Percentiles rank a stretch among this genome's conserved stretches.
Conservation (phyloP, 2,329 filamentous ascomycete genomes). For the Scytalidium lignicola region DNA sequence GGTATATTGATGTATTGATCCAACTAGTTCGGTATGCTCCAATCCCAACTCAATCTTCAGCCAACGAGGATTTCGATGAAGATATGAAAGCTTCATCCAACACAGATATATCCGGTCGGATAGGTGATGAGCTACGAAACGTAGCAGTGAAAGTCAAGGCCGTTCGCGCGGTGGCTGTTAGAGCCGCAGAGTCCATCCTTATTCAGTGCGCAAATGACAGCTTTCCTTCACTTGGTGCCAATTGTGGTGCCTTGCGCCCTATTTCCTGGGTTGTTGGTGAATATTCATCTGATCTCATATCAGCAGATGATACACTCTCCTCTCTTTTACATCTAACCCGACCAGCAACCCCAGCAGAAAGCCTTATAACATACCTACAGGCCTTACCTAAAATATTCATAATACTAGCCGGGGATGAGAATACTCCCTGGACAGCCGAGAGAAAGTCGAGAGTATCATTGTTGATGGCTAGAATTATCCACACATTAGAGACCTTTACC, state of each 20-base stretch:
- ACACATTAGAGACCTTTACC: slow-evolving; percentile 73
- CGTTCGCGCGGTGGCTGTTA: slow-evolving; percentile 73
- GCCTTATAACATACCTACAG: slow-evolving; percentile 77
- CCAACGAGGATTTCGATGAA: slow-evolving; percentile 9
- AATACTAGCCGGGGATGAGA: slow-evolving; percentile 60
- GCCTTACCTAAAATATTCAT: slow-evolving; percentile 82
- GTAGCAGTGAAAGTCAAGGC: slow-evolving; percentile 87
- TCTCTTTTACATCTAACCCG: slow-evolving; percentile 63
- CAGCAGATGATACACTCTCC: slow-evolving; percentile 67
- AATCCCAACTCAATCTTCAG: slow-evolving; percentile 32
- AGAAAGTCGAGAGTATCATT: slow-evolving; percentile 71
- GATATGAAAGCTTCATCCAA: slow-evolving; percentile 6
- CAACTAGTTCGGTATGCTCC: slow-evolving; percentile 74
- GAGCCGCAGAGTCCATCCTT: slow-evolving; percentile 73
- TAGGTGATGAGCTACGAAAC: slow-evolving; percentile 83
- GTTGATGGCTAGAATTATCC: slow-evolving; percentile 73
- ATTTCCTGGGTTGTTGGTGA: slow-evolving; percentile 86
- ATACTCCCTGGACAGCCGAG: slow-evolving; percentile 64
- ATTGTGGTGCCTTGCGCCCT: slow-evolving; percentile 65
- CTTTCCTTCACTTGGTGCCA: slow-evolving; percentile 48
- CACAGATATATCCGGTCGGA: slow-evolving; percentile 55
- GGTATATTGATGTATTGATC: slow-evolving; percentile 89
- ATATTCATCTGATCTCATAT: slow-evolving; percentile 67
- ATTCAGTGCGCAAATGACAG: slow-evolving; percentile 52
- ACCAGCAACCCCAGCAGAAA: slow-evolving; percentile 51